Conservation (phyloP, 495 filamentous ascomycete species). For the Daldinia concentrica region DNA sequence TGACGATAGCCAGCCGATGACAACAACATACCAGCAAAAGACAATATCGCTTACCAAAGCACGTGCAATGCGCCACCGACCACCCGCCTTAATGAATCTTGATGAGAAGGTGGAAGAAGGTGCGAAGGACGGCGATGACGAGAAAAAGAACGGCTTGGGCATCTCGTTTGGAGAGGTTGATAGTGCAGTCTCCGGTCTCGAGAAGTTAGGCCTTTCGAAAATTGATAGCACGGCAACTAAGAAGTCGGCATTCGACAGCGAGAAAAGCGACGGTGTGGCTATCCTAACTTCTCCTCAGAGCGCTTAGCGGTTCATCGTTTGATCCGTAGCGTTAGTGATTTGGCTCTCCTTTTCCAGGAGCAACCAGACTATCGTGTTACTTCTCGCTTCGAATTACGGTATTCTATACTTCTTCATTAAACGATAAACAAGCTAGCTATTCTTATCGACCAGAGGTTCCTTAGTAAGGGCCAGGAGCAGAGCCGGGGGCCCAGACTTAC, state of each 20-base stretch:
- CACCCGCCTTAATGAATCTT: slow-evolving; percentile 83
- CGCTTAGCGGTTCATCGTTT: slow-evolving; percentile 40
- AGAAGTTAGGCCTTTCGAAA: slow-evolving; percentile 55
- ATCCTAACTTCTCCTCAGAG: slow-evolving; percentile 49
- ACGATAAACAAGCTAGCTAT: neutral
- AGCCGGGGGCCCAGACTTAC: slow-evolving; percentile 1
- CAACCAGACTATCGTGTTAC: neutral
- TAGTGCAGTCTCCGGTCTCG: slow-evolving; percentile 58
- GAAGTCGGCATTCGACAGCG: slow-evolving; percentile 47
- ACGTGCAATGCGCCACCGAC: slow-evolving; percentile 80
- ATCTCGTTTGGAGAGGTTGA: slow-evolving; percentile 62
- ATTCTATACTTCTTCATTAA: neutral
- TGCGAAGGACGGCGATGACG: slow-evolving; percentile 31
- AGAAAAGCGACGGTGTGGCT: slow-evolving; percentile 45
- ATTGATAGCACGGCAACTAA: slow-evolving; percentile 48
- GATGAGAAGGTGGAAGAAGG: slow-evolving; percentile 62
- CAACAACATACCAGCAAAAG: slow-evolving; percentile 92
- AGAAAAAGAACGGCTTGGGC: slow-evolving; percentile 55
- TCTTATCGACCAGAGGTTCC: neutral
- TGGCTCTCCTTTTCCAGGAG: neutral
- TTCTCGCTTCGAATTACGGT: neutral
- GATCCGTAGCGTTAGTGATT: neutral
- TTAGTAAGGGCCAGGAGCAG: neutral
- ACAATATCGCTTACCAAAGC: slow-evolving; percentile 91
- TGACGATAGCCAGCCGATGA: slow-evolving; percentile 79